Conservation (phyloP, 2,329 filamentous ascomycete genomes). For the Fusarium chlamydosporum region DNA sequence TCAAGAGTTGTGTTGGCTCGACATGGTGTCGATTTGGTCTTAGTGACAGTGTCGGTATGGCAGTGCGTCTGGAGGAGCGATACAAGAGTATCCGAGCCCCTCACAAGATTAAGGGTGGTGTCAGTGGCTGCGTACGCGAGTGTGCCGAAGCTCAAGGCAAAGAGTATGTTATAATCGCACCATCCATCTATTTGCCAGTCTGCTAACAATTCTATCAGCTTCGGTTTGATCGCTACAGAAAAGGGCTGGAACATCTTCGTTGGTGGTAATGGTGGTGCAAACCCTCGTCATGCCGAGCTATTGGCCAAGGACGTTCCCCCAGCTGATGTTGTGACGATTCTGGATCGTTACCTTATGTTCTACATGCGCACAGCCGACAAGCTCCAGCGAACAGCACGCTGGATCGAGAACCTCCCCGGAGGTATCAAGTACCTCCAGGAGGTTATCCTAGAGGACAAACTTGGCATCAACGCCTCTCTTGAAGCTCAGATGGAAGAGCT, state of each 20-base stretch:
- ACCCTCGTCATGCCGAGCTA: slow-evolving; percentile 84
- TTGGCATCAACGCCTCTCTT: slow-evolving; percentile 86
- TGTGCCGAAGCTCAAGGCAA: slow-evolving; percentile 95
- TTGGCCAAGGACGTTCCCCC: slow-evolving; percentile 89
- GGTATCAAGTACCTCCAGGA: slow-evolving; percentile 86
- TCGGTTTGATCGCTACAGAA: slow-evolving; percentile 91
- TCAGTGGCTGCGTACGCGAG: slow-evolving; percentile 91
- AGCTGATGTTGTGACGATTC: slow-evolving; percentile 83
- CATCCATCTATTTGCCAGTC: neutral
- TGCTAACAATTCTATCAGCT: slow-evolving; percentile 62
- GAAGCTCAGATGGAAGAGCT: slow-evolving; percentile 91
- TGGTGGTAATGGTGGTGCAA: slow-evolving; percentile 89
- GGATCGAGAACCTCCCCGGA: slow-evolving; percentile 87
- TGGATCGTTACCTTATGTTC: slow-evolving; percentile 92
- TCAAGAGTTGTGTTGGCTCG: slow-evolving; percentile 92
- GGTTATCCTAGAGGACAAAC: slow-evolving; percentile 86
- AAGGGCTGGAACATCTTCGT: slow-evolving; percentile 96
- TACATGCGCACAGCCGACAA: slow-evolving; percentile 95
- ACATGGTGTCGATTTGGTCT: slow-evolving; percentile 94
- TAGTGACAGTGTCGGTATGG: slow-evolving; percentile 92
- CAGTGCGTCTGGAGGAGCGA: slow-evolving; percentile 86
- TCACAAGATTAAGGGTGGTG: slow-evolving; percentile 92
- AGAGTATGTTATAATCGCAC: slow-evolving; percentile 70
- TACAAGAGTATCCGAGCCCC: slow-evolving; percentile 93
- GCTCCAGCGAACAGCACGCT: slow-evolving; percentile 88